phyloP scores from a whole-genome alignment of 23 red algal species.

The Gracilaria gracilis region DNA sequence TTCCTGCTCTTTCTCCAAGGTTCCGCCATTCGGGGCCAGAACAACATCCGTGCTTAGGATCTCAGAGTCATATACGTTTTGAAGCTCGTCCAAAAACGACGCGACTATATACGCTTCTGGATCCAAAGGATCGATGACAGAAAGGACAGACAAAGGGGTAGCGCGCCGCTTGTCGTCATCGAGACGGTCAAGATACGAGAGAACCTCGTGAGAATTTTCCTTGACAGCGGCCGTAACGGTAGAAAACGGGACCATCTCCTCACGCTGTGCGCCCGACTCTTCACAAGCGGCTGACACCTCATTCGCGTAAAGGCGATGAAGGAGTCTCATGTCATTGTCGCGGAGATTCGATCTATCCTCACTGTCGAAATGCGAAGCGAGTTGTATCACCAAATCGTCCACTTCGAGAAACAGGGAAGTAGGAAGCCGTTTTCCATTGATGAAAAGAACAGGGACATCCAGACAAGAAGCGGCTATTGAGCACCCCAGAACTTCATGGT shows the following conservation, averaged over 20 bases:
- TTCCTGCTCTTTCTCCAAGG: constrained; percentile 28
- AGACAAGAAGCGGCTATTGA: background rate
- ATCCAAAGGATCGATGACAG: constrained; percentile 54
- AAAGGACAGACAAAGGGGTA: constrained; percentile 31
- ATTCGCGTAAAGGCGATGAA: constrained; percentile 25
- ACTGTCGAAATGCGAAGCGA: constrained; percentile 29
- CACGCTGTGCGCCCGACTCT: background rate
- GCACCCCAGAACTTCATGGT: constrained; percentile 24
- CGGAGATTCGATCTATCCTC: background rate
- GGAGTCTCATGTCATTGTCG: constrained; percentile 15
- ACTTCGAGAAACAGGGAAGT: background rate
- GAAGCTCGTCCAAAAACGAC: constrained; percentile 46
- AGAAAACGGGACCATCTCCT: constrained; percentile 8
- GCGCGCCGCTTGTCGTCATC: background rate
- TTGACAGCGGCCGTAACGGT: background rate
- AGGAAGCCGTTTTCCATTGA: constrained; percentile 50
- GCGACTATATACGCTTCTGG: constrained; percentile 37
- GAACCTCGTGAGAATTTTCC: background rate
- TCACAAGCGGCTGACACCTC: constrained; percentile 13
- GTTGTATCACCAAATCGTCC: constrained; percentile 45
- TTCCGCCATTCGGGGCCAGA: background rate
- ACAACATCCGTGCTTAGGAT: constrained; percentile 23
- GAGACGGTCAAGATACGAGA: background rate
- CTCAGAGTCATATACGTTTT: constrained; percentile 42
- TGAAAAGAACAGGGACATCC: constrained; percentile 12